Evolutionary conservation across 1,284 basidiomycete species (phyloP).

Genomic region (Tetrapyrgos nigripes): DNA sequence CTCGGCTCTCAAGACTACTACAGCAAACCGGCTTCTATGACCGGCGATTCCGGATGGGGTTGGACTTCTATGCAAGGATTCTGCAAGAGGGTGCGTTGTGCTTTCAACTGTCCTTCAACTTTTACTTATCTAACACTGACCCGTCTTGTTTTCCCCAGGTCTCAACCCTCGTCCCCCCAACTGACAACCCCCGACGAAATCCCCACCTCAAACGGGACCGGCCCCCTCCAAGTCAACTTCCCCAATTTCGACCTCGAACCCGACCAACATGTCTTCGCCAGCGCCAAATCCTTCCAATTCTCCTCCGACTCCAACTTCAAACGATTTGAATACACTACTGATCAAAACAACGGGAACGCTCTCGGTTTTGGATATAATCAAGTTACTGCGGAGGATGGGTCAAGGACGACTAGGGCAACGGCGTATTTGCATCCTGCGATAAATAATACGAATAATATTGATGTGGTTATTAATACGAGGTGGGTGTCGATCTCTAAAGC

Average conservation of each 20-base stretch:
- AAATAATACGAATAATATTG: slow-evolving; percentile 19
- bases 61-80: slow-evolving; percentile 42
- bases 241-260: slow-evolving; percentile 17
- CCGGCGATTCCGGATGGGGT: slow-evolving; percentile 43
- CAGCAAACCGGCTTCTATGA: slow-evolving; percentile 39
- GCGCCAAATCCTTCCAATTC: slow-evolving; percentile 29
- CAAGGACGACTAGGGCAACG: slow-evolving; percentile 9
- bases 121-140: background rate
- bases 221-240: slow-evolving; percentile 2
- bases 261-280: slow-evolving; percentile 39
- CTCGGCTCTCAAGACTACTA: slow-evolving; percentile 45
- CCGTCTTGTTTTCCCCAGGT: background rate
- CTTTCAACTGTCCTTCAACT: background rate
- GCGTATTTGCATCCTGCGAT: slow-evolving; percentile 9
- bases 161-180: background rate
- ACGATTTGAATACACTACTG: slow-evolving; percentile 41
- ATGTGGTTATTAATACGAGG: slow-evolving; percentile 23
- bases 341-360: slow-evolving; percentile 43
- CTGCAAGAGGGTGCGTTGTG: slow-evolving; percentile 33
- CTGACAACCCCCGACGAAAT: slow-evolving; percentile 4
- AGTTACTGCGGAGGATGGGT: slow-evolving; percentile 27
- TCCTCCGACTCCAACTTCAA: no score
- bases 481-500: no score
- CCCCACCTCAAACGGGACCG: slow-evolving; percentile 4
- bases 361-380: slow-evolving; percentile 41